Evolutionary conservation across 1,284 basidiomycete genomes (phyloP), one percentile per base, ranked within the genome.

Genomic region (Apiotrichum veenhuisii): DNA sequence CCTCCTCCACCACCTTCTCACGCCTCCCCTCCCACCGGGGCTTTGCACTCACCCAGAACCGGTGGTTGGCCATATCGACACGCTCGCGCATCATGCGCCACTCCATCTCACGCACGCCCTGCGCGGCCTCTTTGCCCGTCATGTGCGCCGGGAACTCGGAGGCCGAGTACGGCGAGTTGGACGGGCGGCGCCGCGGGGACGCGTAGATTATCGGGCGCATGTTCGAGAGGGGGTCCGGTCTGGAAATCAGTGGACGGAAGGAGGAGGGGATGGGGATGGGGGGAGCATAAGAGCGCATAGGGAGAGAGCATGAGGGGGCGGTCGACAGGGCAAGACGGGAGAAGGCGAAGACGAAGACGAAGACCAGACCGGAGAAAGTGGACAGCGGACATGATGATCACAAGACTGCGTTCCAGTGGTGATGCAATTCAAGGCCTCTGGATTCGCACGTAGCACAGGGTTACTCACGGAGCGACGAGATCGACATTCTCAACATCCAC

Each of bases 181-280:
- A 46, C 4, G 73, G 71, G 46, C 62, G 57, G 17, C 55, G 56
- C 8, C 52, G 62, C 48, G 64, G 64, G 15, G 70, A 69, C 10
- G 69, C 70, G 53, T 76, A 76, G 15, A 73, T 64, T 45, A 76
- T 63, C 1, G 74, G 74, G 18, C 74, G 69, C 50, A 76, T 72
- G 54, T 76, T 74, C 10, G 74, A 76, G 22, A 63, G 30, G 5
- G 72, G 72, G 59, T 76, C 74, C 20, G 74, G 74, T 5, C 73
- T 75, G 55, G 2, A 14, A n/a, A 52, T 27, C 4, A 40, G 43
- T 37, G 22, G 15, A n/a, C n/a, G n/a, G n/a, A n/a, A n/a, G n/a
- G n/a, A n/a, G n/a, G n/a, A n/a, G n/a, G n/a, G n/a, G n/a, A n/a
- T n/a, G n/a, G n/a, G n/a, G n/a, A n/a, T n/a, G n/a, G n/a, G n/a